Evolutionary conservation across 2,329 filamentous ascomycete genomes (phyloP).

Genomic region (Talaromyces sp.): DNA sequence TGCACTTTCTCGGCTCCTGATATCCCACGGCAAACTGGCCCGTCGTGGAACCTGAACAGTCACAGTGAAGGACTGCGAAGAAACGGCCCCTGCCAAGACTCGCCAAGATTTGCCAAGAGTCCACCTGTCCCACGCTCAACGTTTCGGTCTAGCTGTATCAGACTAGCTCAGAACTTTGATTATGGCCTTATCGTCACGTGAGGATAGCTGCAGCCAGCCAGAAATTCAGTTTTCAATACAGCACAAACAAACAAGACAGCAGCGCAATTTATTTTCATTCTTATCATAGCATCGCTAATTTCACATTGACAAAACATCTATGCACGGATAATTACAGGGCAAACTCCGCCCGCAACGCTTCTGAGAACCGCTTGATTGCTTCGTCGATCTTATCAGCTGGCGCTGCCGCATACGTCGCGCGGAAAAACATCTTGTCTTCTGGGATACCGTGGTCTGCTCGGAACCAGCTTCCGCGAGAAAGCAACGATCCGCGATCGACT

Average conservation of each 20-base stretch:
- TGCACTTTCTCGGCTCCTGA: background rate
- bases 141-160: background rate
- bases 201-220: background rate
- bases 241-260: background rate
- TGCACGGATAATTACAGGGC: conserved; percentile 29
- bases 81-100: background rate
- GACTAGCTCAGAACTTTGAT: background rate
- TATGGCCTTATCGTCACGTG: background rate
- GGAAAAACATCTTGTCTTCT: conserved; percentile 69
- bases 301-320: background rate
- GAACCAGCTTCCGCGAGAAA: conserved; percentile 89
- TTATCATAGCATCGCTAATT: background rate
- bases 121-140: background rate
- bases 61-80: no score
- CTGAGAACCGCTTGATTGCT: conserved; percentile 69
- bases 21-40: background rate
- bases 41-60: background rate
- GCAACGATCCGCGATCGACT: conserved; percentile 70
- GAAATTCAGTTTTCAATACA: background rate
- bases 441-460: conserved; percentile 60
- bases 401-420: conserved; percentile 83
- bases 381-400: conserved; percentile 62
- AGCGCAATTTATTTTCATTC: background rate
- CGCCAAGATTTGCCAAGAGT: background rate
- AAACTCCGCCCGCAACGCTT: conserved; percentile 62